phyloP scores from a whole-genome alignment of 169 alveolate species.

The Plasmodium chabaudi region DNA sequence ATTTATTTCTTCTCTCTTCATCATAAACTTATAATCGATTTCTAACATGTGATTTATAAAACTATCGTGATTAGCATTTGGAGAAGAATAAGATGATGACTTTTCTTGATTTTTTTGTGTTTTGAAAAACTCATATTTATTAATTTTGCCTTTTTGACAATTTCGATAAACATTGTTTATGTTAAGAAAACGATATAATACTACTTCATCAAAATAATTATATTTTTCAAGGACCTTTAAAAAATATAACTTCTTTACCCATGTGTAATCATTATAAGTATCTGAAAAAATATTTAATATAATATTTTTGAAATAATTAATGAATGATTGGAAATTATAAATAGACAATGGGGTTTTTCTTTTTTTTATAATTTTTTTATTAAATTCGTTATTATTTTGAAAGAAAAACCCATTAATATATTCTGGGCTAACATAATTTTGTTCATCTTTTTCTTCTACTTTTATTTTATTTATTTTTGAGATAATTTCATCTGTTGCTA shows the following conservation, averaged over 20 bases:
- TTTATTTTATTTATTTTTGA: conserved; percentile 71
- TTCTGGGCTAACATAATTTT: conserved; percentile 30
- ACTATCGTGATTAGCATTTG: background rate
- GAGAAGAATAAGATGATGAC: background rate
- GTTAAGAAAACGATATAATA: background rate
- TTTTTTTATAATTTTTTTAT: conserved; percentile 57
- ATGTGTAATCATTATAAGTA: conserved; percentile 44
- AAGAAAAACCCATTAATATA: conserved; percentile 62
- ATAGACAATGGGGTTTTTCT: conserved; percentile 23
- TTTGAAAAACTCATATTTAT: conserved; percentile 34
- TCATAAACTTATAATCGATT: conserved; percentile 43
- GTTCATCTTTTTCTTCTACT: conserved; percentile 52
- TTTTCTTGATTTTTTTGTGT: background rate
- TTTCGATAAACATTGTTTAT: background rate
- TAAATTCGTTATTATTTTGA: conserved; percentile 33
- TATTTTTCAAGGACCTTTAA: conserved; percentile 22
- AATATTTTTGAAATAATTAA: conserved; percentile 28
- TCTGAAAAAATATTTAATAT: conserved; percentile 39
- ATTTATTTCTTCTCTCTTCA: conserved; percentile 13
- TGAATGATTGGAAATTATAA: conserved; percentile 37
- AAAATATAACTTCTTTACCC: conserved; percentile 26
- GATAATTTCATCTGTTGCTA: conserved; percentile 69
- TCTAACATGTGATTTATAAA: conserved; percentile 19
- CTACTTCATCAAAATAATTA: conserved; percentile 10
- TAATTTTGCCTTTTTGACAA: background rate